Conservation (phyloP, 73 alveolate species). For the Tetrahymena elliotti region DNA sequence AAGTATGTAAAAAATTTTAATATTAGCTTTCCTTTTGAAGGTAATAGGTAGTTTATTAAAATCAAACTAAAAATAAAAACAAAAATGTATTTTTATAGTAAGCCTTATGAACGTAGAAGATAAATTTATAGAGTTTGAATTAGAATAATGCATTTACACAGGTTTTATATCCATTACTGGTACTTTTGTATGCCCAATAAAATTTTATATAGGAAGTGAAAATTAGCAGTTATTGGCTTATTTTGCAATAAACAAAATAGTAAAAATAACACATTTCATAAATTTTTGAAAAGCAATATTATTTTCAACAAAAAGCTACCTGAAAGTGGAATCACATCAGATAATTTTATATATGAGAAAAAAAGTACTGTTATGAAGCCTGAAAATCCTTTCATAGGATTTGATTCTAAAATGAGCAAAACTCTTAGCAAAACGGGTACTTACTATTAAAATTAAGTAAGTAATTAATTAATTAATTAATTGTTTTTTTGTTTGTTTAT, state of each 20-base stretch:
- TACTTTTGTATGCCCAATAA: neutral
- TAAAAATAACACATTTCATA: no score
- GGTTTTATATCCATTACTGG: neutral
- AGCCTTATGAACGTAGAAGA: neutral
- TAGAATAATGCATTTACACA: neutral
- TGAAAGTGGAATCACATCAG: no score
- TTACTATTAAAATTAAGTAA: no score
- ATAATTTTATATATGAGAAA: no score
- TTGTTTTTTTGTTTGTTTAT: no score
- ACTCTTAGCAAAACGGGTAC: no score
- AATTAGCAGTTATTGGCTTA: neutral
- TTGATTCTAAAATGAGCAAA: no score
- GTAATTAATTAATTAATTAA: no score
- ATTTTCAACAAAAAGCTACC: neutral
- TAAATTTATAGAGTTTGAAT: neutral
- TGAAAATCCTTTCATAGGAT: no score
- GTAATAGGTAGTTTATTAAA: neutral
- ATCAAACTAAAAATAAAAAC: neutral
- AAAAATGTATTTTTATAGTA: neutral
- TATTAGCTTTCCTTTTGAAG: neutral
- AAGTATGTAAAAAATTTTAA: no score
- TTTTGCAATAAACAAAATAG: neutral
- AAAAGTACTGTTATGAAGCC: no score
- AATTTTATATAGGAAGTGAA: neutral
- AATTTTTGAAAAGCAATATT: no score